A percentile compares a stretch with the other conserved stretches of the same genome.
Evolutionary conservation across 1,284 basidiomycete species (phyloP).

Genomic region (Microbotryum lychnidis-dioicae): DNA sequence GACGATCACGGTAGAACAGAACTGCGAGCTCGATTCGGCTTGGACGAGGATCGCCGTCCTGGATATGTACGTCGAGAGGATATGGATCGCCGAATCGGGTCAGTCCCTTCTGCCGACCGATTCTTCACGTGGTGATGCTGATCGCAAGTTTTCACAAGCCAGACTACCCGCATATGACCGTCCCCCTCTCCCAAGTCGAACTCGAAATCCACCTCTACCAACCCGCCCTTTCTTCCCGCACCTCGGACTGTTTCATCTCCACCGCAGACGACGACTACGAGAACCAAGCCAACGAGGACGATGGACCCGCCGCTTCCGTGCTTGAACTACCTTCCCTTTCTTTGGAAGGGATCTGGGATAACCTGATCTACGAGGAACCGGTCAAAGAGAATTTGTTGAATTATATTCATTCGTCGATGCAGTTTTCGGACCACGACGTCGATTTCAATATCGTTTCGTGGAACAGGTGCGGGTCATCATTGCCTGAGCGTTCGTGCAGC

Average conservation of each 20-base stretch:
- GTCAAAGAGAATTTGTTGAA: conserved; percentile 74
- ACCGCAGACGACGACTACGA: neutral
- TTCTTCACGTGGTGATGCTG: neutral
- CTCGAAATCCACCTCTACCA: conserved; percentile 83
- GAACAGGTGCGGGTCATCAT: conserved; percentile 56
- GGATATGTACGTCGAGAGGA: conserved; percentile 62
- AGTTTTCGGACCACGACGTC: conserved; percentile 79
- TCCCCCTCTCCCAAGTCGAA: conserved; percentile 44
- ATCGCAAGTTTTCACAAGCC: neutral
- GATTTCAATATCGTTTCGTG: conserved; percentile 89
- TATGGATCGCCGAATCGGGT: conserved; percentile 61
- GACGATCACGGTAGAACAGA: conserved; percentile 36
- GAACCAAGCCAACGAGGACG: conserved; percentile 57
- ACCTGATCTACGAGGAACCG: conserved; percentile 78
- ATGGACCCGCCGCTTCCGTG: conserved; percentile 37
- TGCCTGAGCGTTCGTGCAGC: neutral
- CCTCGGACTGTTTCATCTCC: conserved; percentile 61
- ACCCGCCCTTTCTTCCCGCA: conserved; percentile 56
- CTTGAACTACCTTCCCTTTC: conserved; percentile 13
- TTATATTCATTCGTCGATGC: conserved; percentile 86
- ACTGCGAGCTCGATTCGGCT: conserved; percentile 32
- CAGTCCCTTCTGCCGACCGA: conserved; percentile 30
- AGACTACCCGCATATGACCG: conserved; percentile 18
- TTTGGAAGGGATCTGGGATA: conserved; percentile 80
- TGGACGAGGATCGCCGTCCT: conserved; percentile 69